Evolutionary conservation across 768 basidiomycete genomes (phyloP), one percentile per base, ranked within the genome.

Genomic region (Chalciporus chontae): DNA sequence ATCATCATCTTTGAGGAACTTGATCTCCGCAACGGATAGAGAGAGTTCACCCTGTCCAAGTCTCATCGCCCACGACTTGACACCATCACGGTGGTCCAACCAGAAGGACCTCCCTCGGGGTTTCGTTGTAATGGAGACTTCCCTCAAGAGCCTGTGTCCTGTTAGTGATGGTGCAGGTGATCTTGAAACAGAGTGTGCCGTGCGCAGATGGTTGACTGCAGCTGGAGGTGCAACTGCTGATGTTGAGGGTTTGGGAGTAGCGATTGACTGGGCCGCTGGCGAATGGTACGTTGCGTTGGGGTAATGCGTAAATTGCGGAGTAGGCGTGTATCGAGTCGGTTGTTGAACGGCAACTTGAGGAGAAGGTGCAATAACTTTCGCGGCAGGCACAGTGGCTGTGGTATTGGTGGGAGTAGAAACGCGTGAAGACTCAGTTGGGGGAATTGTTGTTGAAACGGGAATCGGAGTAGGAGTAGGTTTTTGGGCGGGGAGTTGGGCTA

Each of bases 31-130:
- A 32, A 91, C 62, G 49, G 75, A 65, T 15, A 91, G 45, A 3
- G 73, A 74, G 3, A 75, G 75, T 60, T 91, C 90, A 8, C 73
- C 76, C 1, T 71, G 70, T 9, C 72, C 71, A 29, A 90, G 73
- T 41, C 82, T 75, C 64, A 89, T 70, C 4, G 80, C 79, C 90
- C 90, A 91, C 31, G 69, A 79, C 60, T 77, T 80, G 42, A 91
- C 90, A 4, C 88, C 86, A 45, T 89, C 85, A 38, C 73, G 73
- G 48, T 81, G 69, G 58, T 88, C 82, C 26, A 92, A 70, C 26
- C 69, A 70, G 34, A 91, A 66, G 17, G 70, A 70, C 36, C 90
- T 73, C 26, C 78, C 82, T 9, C 67, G 69, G 10, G 88, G 88
- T 42, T 81, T 72, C n/a, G 81, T 75, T 34, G 67, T 70, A 48